Base-by-base conservation (phyloP, 1,139 yeast species). In the Geotrichum aggregatum region DNA sequence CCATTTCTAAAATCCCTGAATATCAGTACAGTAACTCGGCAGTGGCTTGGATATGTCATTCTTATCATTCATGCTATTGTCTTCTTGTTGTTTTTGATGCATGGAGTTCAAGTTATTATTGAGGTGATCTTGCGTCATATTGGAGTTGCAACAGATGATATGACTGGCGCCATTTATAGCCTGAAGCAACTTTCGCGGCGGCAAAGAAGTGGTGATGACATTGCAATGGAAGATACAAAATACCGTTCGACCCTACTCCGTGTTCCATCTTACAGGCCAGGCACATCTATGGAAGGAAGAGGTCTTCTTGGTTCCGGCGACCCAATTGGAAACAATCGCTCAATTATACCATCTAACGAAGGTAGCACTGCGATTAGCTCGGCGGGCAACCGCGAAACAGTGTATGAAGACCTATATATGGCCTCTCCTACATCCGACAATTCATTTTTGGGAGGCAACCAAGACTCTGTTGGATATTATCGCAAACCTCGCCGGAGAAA, bases 41-140 rank as follows among this genome's bases (percentile, higher is more conserved):
- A 68, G 16, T 69, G 72, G 72, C 52, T 69, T 7, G 72, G 65
- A 0, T 69, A 69, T 51, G 62, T 58, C 16, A 63, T 69, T 28
- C 60, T 69, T 16, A 47, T 67, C 24, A 55, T 68, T 33, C 71
- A 69, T 44, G 67, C 62, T 7, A 50, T 67, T 11, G 63, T 67
- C n/a, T 46, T 67, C 19, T 46, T 68, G 16, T 40, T 62, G 18
- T 66, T 64, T 50, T 55, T 66, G 43, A 59, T 64, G 18, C 70
- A 66, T 46, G 63, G 66, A 11, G 46, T 65, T 3, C 66, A 64
- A 47, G 64, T 64, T 4, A 35, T 65, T 18, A 52, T 68, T 47
- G 71, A 68, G 54, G 58, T 66, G 18, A 36, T 62, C 16, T 61
- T 63, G 3, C 56, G 68, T 21, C 49, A 62, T 22, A 50, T 58